Conservation (phyloP, 2,329 filamentous ascomycete genomes). For the Volutella citrinella region DNA sequence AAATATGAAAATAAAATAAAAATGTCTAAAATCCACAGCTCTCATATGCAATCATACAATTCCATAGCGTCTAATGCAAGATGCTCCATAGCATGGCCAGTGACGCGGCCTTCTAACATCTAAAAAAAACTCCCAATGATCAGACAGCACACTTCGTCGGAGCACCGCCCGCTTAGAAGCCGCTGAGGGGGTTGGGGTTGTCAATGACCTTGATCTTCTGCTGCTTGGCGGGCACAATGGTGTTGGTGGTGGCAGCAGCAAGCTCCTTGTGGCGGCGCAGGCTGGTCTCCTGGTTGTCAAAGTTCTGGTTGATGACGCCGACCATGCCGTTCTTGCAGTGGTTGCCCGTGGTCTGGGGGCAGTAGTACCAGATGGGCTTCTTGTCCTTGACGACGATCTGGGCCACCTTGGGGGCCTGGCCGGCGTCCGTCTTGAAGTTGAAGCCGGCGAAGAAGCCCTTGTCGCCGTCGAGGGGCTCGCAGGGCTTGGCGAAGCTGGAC, state of each 20-base stretch:
- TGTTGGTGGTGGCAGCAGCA: conserved; percentile 30
- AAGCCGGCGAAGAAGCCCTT: conserved; percentile 46
- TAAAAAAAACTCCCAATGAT: too few relatives aligned
- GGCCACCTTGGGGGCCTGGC: conserved; percentile 41
- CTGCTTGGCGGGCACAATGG: conserved; percentile 29
- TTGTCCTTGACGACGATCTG: conserved; percentile 40
- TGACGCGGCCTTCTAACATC: too few relatives aligned
- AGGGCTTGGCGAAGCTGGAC: conserved; percentile 41
- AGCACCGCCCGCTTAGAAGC: conserved; percentile 32
- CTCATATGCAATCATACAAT: too few relatives aligned
- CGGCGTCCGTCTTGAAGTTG: conserved; percentile 33
- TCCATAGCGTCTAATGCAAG: too few relatives aligned
- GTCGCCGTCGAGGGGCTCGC: conserved; percentile 35
- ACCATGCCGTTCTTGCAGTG: conserved; percentile 51
- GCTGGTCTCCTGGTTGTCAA: conserved; percentile 34
- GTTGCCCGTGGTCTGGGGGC: conserved; percentile 36
- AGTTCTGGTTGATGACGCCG: conserved; percentile 48
- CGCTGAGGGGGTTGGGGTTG: conserved; percentile 40
- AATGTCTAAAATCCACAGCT: too few relatives aligned
- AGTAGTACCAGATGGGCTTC: conserved; percentile 44
- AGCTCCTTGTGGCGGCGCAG: conserved; percentile 35
- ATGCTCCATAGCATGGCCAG: too few relatives aligned
- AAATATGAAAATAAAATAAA: too few relatives aligned
- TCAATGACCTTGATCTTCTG: conserved; percentile 36
- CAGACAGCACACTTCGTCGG: too few relatives aligned